Base-by-base conservation (phyloP, 208 protist species). In the Wallacemonas sp. region DNA sequence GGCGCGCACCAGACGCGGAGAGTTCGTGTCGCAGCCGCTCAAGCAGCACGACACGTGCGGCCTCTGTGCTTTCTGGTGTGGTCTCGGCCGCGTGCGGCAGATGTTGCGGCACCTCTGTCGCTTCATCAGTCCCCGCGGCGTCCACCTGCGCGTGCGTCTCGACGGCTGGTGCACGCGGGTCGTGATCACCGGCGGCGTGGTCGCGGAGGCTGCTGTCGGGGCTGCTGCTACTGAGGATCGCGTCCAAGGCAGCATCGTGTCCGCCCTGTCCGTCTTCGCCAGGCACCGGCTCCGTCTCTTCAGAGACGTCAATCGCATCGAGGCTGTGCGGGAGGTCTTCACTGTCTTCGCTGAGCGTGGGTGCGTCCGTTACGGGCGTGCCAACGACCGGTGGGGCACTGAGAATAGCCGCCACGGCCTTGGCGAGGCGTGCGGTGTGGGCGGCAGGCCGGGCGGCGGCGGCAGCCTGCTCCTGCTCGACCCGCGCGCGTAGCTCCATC, bases 1-100 rank as follows among this genome's bases (percentile, higher is more conserved):
- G 42, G 30, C 58, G 60, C 0, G 41, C 50, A 29, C 52, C 48
- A 27, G 66, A 54, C 26, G 73, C 66, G 2, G 71, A 68, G 21
- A 88, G 62, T 1, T 36, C 44, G 24, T 54, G 44, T 1, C 75
- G 73, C 37, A 82, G 39, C 53, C 52, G 62, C 48, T 66, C 57
- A 9, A 84, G 50, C 1, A 15, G 38, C 29, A n/a, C 34, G 37
- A 34, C 50, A 24, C 50, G 50, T 17, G 50, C 19, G n/a, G 0
- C 50, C 32, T 57, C 50, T n/a, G n/a, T n/a, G n/a, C n/a, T n/a
- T 39, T 1, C 54, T 52, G 19, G 1, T 27, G 52, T 8, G 52
- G 54, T 15, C 29, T 26, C 24, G n/a, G 60, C 19, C 22, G 36
- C 5, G n/a, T 29, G 22, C 45, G 30, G 2, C 9, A 32, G 5